A percentile compares a stretch with the other conserved stretches of the same genome.
phyloP scores from a whole-genome alignment of 2,329 filamentous ascomycete species.

The Aquanectria penicillioides region DNA sequence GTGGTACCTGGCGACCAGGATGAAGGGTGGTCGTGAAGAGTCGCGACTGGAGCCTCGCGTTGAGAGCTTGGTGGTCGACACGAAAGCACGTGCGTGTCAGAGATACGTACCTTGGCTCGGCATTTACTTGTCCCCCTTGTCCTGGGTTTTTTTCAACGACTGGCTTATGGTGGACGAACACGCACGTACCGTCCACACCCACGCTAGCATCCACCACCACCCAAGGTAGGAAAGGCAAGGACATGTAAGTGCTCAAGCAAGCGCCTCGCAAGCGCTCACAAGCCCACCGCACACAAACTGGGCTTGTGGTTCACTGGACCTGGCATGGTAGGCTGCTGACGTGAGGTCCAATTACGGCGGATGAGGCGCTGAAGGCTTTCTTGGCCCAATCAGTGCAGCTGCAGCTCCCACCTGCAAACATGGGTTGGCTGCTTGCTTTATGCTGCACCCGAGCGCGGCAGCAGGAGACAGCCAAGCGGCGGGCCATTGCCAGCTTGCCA shows the following conservation, averaged over 20 bases:
- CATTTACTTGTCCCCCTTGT: no score
- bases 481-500: constrained; percentile 1
- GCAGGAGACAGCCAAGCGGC: not conserved
- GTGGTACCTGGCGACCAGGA: not conserved
- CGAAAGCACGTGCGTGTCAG: constrained; percentile 35
- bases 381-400: constrained; percentile 30
- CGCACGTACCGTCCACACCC: no score
- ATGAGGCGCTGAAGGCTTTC: constrained; percentile 17
- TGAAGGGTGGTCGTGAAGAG: not conserved
- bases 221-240: no score
- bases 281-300: no score
- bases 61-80: constrained; percentile 22
- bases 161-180: no score
- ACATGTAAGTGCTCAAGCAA: no score
- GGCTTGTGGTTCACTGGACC: not conserved
- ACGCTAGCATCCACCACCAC: no score
- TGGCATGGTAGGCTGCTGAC: constrained; percentile 30
- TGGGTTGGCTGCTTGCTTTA: not conserved
- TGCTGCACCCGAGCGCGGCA: not conserved
- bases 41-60: constrained; percentile 2
- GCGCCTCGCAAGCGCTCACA: no score
- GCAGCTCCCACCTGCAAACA: constrained; percentile 27
- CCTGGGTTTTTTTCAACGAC: no score
- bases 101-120: constrained; percentile 8
- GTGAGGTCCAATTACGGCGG: constrained; percentile 31